phyloP scores from a whole-genome alignment of 805 yeast species.

The Kuraishia piskuri region DNA sequence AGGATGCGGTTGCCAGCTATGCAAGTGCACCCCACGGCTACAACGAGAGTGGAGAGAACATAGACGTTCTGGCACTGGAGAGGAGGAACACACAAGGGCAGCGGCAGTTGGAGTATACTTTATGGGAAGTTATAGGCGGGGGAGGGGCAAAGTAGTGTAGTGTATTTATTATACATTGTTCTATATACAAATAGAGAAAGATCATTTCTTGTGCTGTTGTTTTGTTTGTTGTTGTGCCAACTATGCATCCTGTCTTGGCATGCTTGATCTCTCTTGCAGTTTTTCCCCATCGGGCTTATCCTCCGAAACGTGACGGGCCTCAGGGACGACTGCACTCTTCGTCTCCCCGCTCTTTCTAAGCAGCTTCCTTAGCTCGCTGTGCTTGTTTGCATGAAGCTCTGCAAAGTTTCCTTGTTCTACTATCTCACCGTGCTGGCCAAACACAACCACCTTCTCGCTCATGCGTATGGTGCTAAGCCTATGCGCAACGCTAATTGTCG shows the following conservation, averaged over 20 bases:
- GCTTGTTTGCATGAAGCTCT: constrained; percentile 36
- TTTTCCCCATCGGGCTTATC: too few species aligned
- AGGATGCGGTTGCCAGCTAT: constrained; percentile 18
- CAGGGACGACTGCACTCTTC: too few species aligned
- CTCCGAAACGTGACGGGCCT: too few species aligned
- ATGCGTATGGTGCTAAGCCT: constrained; percentile 80
- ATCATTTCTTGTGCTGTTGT: not conserved
- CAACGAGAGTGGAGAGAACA: constrained; percentile 21
- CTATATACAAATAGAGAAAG: constrained; percentile 2
- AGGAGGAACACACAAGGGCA: not conserved
- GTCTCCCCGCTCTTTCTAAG: constrained; percentile 20
- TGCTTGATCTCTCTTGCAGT: too few species aligned
- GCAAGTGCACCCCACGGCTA: constrained; percentile 18
- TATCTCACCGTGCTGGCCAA: constrained; percentile 60
- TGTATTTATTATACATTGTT: constrained; percentile 5
- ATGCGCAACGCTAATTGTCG: constrained; percentile 88
- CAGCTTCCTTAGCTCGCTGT: constrained; percentile 35
- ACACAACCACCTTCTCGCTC: constrained; percentile 73
- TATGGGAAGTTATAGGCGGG: constrained; percentile 22
- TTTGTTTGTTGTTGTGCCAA: not conserved
- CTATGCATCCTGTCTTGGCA: too few species aligned
- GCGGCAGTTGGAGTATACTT: constrained; percentile 9
- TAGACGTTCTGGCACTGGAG: constrained; percentile 10
- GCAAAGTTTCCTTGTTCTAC: constrained; percentile 62
- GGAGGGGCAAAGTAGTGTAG: constrained; percentile 7